phyloP scores from a whole-genome alignment of 1,139 yeast genomes.

The Meyerozyma sp. region DNA sequence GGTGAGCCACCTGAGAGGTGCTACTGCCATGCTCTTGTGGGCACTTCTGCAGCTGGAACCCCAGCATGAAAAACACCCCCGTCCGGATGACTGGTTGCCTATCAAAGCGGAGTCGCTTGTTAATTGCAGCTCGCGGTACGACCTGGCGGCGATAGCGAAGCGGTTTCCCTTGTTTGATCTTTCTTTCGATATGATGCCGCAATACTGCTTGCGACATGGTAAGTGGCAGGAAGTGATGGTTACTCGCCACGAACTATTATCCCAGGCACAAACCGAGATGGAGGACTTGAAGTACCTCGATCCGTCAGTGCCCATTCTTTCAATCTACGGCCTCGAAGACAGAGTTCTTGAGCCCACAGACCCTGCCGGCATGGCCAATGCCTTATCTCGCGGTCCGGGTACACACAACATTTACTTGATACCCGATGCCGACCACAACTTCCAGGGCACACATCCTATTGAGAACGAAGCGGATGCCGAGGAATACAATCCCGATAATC shows the following conservation, averaged over 20 bases:
- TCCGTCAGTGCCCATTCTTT: constrained; percentile 48
- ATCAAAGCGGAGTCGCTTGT: constrained; percentile 28
- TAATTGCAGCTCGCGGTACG: constrained; percentile 68
- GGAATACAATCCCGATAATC: constrained; percentile 26
- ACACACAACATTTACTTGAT: constrained; percentile 55
- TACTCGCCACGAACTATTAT: constrained; percentile 48
- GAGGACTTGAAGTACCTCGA: constrained; percentile 36
- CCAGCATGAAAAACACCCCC: constrained; percentile 5
- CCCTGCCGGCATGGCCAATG: constrained; percentile 52
- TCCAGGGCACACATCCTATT: constrained; percentile 45
- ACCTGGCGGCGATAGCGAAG: constrained; percentile 30
- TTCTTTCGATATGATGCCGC: constrained; percentile 22
- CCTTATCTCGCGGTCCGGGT: constrained; percentile 44
- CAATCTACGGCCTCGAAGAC: constrained; percentile 71
- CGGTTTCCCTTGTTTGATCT: constrained; percentile 22
- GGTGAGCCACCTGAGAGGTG: constrained; percentile 78
- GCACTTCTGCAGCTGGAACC: constrained; percentile 32
- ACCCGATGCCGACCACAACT: constrained; percentile 76
- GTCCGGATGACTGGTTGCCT: background rate
- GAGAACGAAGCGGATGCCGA: constrained; percentile 24
- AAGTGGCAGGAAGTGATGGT: constrained; percentile 31
- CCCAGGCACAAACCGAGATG: constrained; percentile 51
- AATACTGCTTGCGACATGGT: constrained; percentile 45
- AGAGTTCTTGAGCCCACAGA: constrained; percentile 61
- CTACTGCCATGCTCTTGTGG: constrained; percentile 75